A percentile compares a stretch with the other conserved stretches of the same genome.
phyloP scores from a whole-genome alignment of 2,329 filamentous ascomycete species.

The Ceratocystis eucalypticola region DNA sequence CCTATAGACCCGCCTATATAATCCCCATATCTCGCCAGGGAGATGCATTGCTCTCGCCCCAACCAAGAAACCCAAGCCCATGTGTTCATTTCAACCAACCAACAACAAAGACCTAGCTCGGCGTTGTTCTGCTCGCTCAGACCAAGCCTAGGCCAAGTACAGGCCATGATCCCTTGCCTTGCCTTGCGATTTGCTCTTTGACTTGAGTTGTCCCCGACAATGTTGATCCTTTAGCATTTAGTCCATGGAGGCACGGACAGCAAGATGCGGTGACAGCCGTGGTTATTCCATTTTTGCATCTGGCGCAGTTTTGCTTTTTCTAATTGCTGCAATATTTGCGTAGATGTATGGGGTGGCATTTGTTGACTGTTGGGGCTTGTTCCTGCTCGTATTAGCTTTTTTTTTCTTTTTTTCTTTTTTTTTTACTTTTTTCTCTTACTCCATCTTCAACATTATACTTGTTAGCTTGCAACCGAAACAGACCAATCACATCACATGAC shows the following conservation, averaged over 20 bases:
- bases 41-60: not conserved
- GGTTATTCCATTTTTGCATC: not conserved
- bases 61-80: not conserved
- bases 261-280: constrained; percentile 9
- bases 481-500: not conserved
- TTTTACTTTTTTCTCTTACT: not conserved
- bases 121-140: constrained; percentile 5
- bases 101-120: not conserved
- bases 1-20: not conserved
- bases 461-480: not conserved
- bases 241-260: not conserved
- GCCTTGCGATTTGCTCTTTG: not conserved
- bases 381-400: not conserved
- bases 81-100: constrained; percentile 3
- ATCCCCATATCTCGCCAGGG: not conserved
- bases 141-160: not conserved
- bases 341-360: not conserved
- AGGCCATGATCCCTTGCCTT: not conserved
- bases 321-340: not conserved
- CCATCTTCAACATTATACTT: not conserved
- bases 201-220: not conserved
- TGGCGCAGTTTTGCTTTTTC: not conserved
- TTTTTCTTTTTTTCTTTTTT: not conserved
- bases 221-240: constrained; percentile 2
- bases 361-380: constrained; percentile 3